A percentile compares a stretch with the other conserved stretches of the same genome.
Conservation (phyloP, 257 asterid genomes). For the Nemophila menziesii region DNA sequence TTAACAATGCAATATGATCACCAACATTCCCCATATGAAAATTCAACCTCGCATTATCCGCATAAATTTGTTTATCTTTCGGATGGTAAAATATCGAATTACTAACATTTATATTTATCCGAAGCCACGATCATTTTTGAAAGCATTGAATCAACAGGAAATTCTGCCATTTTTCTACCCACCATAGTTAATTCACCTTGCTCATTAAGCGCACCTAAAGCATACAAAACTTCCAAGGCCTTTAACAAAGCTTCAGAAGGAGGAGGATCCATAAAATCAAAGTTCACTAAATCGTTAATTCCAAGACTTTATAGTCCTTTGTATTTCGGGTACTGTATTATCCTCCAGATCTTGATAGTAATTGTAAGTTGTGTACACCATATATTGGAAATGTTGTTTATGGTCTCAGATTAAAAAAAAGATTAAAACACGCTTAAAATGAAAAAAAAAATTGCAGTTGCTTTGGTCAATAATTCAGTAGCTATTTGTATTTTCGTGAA, state of each 20-base stretch:
- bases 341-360: constrained; percentile 72
- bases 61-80: constrained; percentile 85
- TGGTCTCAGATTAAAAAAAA: too few species aligned
- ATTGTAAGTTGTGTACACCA: constrained; percentile 72
- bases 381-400: too few species aligned
- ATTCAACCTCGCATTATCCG: constrained; percentile 87
- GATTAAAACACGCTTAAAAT: too few species aligned
- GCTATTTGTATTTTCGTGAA: too few species aligned
- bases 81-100: constrained; percentile 92
- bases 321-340: constrained; percentile 88
- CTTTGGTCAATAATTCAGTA: too few species aligned
- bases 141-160: constrained; percentile 89
- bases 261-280: constrained; percentile 98
- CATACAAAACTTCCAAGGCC: constrained; percentile 83
- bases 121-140: constrained; percentile 94
- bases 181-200: constrained; percentile 73
- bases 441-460: too few species aligned
- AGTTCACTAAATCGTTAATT: constrained; percentile 70
- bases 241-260: constrained; percentile 85
- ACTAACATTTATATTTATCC: constrained; percentile 75
- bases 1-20: constrained; percentile 78
- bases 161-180: constrained; percentile 95
- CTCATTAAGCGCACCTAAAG: constrained; percentile 82
- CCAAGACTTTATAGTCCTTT: constrained; percentile 97
- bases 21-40: constrained; percentile 94